Conservation (phyloP, 2,329 filamentous ascomycete genomes). For the Catunica adiposa region DNA sequence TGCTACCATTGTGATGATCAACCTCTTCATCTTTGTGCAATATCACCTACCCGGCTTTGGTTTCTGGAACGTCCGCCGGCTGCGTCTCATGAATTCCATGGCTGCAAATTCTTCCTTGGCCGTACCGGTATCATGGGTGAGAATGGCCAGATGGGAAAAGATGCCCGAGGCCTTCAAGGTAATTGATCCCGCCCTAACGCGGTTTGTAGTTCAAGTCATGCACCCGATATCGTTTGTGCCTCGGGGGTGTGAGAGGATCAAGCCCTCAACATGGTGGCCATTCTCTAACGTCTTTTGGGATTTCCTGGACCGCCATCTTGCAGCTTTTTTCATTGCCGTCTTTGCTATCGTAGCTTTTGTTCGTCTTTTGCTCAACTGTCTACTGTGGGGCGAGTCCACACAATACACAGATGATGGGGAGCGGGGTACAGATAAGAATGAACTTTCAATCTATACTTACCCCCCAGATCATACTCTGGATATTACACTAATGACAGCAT, state of each 20-base stretch:
- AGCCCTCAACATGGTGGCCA: conserved; percentile 28
- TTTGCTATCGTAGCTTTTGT: conserved; percentile 47
- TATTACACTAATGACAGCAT: conserved; percentile 46
- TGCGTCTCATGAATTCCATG: not conserved
- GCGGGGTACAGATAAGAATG: conserved; percentile 24
- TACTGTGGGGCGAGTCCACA: conserved; percentile 47
- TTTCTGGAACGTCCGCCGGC: conserved; percentile 2
- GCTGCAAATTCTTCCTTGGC: not conserved
- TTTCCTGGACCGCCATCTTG: conserved; percentile 43
- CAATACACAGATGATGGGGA: conserved; percentile 29
- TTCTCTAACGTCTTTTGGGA: conserved; percentile 34
- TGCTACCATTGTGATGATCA: conserved; percentile 55
- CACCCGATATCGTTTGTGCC: conserved; percentile 59
- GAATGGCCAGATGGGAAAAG: conserved; percentile 2
- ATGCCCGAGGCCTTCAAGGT: conserved; percentile 51
- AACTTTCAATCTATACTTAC: conserved; percentile 44
- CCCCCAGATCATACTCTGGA: conserved; percentile 51
- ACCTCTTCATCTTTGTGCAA: conserved; percentile 56
- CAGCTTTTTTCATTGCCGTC: conserved; percentile 44
- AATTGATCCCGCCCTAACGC: conserved; percentile 53
- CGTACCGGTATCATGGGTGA: conserved; percentile 3
- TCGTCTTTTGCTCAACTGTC: conserved; percentile 54
- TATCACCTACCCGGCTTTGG: conserved; percentile 54
- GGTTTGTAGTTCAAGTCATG: conserved; percentile 57
- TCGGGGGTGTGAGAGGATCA: conserved; percentile 49